phyloP scores from a whole-genome alignment of 768 basidiomycete genomes.

The Boletus pseudo-olivaceus region DNA sequence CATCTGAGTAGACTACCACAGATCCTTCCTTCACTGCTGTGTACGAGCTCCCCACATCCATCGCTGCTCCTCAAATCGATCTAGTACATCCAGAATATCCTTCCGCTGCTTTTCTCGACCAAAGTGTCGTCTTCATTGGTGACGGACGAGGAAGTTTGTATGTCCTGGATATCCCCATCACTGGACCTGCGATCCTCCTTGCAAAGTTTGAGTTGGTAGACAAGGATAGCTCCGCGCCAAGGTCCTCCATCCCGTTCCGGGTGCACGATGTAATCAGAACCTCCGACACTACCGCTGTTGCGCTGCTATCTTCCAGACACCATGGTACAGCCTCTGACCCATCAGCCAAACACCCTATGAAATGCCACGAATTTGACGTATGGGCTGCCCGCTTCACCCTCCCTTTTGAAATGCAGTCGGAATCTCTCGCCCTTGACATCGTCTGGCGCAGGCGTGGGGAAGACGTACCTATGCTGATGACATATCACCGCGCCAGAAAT shows the following conservation, averaged over 20 bases:
- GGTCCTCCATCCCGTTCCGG: slow-evolving; percentile 37
- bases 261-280: slow-evolving; percentile 33
- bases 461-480: slow-evolving; percentile 62
- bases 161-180: slow-evolving; percentile 44
- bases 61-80: slow-evolving; percentile 40
- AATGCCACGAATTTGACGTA: slow-evolving; percentile 55
- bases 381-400: slow-evolving; percentile 57
- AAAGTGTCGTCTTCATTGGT: slow-evolving; percentile 50
- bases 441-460: slow-evolving; percentile 69
- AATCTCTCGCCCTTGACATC: slow-evolving; percentile 43
- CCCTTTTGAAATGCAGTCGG: slow-evolving; percentile 32
- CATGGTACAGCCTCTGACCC: slow-evolving; percentile 32
- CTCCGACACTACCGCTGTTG: slow-evolving; percentile 40
- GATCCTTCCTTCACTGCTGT: slow-evolving; percentile 52
- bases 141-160: slow-evolving; percentile 74
- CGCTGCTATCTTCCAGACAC: slow-evolving; percentile 58
- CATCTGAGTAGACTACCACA: slow-evolving; percentile 46
- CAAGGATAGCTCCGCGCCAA: slow-evolving; percentile 19
- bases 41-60: slow-evolving; percentile 56
- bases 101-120: slow-evolving; percentile 55
- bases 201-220: slow-evolving; percentile 48
- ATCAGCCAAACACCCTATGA: slow-evolving; percentile 18
- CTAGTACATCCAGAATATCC: slow-evolving; percentile 68
- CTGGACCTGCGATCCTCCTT: slow-evolving; percentile 42
- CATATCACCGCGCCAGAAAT: slow-evolving; percentile 43